Base-by-base conservation (phyloP, 2,329 filamentous ascomycete genomes). In the Fusarium euwallaceae region DNA sequence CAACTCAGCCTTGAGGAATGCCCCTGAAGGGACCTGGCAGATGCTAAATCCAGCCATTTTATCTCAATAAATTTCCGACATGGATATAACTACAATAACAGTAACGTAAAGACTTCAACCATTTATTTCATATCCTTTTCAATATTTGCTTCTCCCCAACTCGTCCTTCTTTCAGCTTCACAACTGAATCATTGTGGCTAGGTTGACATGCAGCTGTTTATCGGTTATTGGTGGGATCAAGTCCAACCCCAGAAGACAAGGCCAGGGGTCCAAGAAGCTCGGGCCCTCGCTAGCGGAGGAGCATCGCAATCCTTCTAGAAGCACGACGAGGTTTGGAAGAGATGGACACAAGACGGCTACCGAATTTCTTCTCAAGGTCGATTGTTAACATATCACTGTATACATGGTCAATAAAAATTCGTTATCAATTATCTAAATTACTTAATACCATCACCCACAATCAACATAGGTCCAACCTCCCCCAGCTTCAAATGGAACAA, bases 1-100 rank as follows among this genome's bases (percentile, higher is more conserved):
- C 34, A 63, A 58, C 56, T 73, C 72, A 75, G 72, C 72, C 72
- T 74, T 73, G 51, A 56, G 32, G 53, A 58, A 39, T 34, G 51
- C 62, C 62, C 61, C 37, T 45, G 62, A 45, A 55, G 14, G 48
- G 24, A 53, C 24, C 16, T 53, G 10, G 24, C 4, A 29, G 24
- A n/a, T 53, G 24, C 16, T 4, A 53, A 12, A 11, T n/a, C 7
- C 16, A 8, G 48, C 17, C 24, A 53, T 29, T n/a, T 53, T 8
- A 53, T 53, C 34, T 36, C 34, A 14, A 3, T 36, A 36, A 36
- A 36, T 36, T 36, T 36, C 34, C 34, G 34, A 36, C 34, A 36
- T 36, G 3, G 34, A 6, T 14, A 11, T 11, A 17, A 6, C 10
- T 51, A 27, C 16, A 3, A 27, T 6, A 27, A 2, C 5, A 11